Evolutionary conservation across 140 eudicot genomes (phyloP).

Genomic region (Flaveria floridana): DNA sequence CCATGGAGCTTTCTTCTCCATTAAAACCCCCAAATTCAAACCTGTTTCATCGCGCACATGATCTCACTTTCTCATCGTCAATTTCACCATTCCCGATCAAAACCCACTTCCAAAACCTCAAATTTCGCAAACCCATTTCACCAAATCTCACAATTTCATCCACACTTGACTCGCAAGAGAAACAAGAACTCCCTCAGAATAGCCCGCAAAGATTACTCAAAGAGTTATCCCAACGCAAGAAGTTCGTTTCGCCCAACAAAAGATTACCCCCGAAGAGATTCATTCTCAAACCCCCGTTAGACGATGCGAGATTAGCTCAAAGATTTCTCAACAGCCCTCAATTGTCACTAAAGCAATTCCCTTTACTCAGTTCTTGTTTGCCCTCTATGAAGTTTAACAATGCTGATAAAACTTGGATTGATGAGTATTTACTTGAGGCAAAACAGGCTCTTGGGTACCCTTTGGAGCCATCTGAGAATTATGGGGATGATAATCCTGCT

Average conservation of each 20-base stretch:
- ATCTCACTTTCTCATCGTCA: slow-evolving; percentile 68
- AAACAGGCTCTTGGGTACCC: slow-evolving; percentile 98
- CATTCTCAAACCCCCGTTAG: slow-evolving; percentile 89
- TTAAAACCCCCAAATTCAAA: slow-evolving; percentile 47
- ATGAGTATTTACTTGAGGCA: slow-evolving; percentile 83
- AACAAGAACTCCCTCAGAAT: slow-evolving; percentile 65
- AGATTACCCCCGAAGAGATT: slow-evolving; percentile 73
- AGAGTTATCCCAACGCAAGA: slow-evolving; percentile 76
- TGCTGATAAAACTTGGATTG: slow-evolving; percentile 85
- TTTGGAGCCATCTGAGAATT: slow-evolving; percentile 73
- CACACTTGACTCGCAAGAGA: slow-evolving; percentile 53
- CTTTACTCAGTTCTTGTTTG: slow-evolving; percentile 84
- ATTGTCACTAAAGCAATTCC: slow-evolving; percentile 78
- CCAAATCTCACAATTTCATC: slow-evolving; percentile 43
- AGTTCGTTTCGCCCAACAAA: slow-evolving; percentile 61
- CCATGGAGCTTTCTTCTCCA: slow-evolving; percentile 75
- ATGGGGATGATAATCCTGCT: slow-evolving; percentile 91
- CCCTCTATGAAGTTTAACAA: slow-evolving; percentile 68
- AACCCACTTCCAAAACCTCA: slow-evolving; percentile 47
- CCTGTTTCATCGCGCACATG: slow-evolving; percentile 38
- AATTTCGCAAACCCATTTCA: slow-evolving; percentile 29
- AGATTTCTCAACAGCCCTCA: slow-evolving; percentile 93
- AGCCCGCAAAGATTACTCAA: slow-evolving; percentile 93
- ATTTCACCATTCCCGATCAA: slow-evolving; percentile 56
- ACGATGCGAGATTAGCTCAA: slow-evolving; percentile 74